Percentiles rank a stretch among this genome's conserved stretches.
Conservation (phyloP, 345 rosid species). For the Lepidium aucheri region DNA sequence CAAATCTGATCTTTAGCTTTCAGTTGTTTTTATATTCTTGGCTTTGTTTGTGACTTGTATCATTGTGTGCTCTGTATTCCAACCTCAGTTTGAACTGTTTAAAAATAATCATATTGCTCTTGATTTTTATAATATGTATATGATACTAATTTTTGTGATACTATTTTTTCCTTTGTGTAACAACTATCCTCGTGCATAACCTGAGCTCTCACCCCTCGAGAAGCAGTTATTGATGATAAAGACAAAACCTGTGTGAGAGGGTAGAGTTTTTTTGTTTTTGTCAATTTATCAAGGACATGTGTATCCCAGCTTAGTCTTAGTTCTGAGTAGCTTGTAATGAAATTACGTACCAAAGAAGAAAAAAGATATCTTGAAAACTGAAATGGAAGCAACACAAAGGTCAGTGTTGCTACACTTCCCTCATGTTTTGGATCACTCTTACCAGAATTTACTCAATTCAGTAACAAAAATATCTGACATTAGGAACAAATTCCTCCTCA, state of each 20-base stretch:
- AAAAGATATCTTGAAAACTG: neutral
- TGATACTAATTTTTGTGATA: neutral
- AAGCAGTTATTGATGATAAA: neutral
- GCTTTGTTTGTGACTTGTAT: slow-evolving; percentile 10
- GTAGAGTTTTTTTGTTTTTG: too few species aligned
- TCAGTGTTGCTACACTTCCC: neutral
- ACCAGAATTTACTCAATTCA: neutral
- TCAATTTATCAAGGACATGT: neutral
- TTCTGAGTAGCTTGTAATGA: neutral
- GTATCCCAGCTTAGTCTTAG: neutral
- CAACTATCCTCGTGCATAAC: neutral
- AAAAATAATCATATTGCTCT: neutral
- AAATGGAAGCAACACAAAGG: neutral
- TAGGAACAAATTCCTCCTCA: neutral
- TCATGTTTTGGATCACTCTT: neutral
- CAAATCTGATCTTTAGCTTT: slow-evolving; percentile 27
- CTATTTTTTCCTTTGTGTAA: neutral
- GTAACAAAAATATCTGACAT: neutral
- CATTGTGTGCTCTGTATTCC: neutral
- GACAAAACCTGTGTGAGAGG: neutral
- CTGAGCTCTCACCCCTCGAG: neutral
- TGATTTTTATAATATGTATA: neutral
- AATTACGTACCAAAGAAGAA: neutral
- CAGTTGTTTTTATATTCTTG: neutral
- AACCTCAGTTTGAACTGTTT: neutral